Conservation (phyloP, 352 stramenopile genomes). For the Globisporangium abappressorium region DNA sequence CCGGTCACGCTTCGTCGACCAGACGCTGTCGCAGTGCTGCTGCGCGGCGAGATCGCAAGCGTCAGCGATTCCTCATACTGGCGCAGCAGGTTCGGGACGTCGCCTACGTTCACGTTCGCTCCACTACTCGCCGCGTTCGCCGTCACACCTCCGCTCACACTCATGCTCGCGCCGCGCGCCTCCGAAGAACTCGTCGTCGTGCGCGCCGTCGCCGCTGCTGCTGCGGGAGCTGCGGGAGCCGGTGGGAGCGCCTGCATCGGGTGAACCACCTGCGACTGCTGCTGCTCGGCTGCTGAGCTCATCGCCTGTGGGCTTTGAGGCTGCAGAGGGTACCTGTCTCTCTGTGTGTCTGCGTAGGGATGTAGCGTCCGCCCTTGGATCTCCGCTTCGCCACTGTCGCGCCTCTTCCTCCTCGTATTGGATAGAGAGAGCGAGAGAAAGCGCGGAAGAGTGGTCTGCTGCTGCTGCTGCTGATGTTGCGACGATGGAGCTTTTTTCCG, state of each 20-base stretch:
- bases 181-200: constrained; percentile 9
- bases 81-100: constrained; percentile 30
- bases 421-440: no score
- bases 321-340: background rate
- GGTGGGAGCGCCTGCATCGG: constrained; percentile 11
- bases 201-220: background rate
- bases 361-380: background rate
- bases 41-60: constrained; percentile 29
- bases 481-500: background rate
- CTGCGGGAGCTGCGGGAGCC: background rate
- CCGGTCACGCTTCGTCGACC: constrained; percentile 4
- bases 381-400: background rate
- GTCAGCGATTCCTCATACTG: constrained; percentile 55
- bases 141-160: background rate
- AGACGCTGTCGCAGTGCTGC: background rate
- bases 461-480: constrained; percentile 2
- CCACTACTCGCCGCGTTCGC: background rate
- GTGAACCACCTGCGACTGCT: constrained; percentile 14
- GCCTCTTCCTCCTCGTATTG: background rate
- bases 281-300: constrained; percentile 15
- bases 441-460: background rate
- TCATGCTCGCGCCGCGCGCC: constrained; percentile 11
- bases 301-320: background rate
- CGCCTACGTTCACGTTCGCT: background rate
- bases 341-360: background rate